phyloP scores from a whole-genome alignment of 176 grass and related monocot species.

The Calamus simplicifolius region DNA sequence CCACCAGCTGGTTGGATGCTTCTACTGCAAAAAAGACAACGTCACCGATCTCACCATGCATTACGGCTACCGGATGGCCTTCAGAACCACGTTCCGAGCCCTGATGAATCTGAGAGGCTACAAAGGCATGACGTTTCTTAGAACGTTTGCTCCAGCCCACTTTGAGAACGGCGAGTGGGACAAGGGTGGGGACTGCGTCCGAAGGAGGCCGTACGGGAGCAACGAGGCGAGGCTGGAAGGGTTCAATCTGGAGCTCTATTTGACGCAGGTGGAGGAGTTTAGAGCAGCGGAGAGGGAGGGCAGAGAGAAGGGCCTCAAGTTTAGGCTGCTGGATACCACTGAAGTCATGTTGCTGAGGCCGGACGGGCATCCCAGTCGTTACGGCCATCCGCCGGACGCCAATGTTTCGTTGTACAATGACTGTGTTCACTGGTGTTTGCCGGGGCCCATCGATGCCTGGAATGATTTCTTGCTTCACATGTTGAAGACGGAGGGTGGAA shows the following conservation, averaged over 20 bases:
- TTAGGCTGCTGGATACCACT: constrained; percentile 31
- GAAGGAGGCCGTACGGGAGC: constrained; percentile 20
- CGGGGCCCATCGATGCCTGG: constrained; percentile 52
- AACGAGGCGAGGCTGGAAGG: constrained; percentile 22
- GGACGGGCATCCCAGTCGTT: constrained; percentile 59
- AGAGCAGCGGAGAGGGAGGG: constrained; percentile 8
- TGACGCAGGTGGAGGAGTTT: constrained; percentile 50
- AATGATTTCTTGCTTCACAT: constrained; percentile 62
- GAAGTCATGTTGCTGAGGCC: constrained; percentile 46
- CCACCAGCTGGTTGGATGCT: constrained; percentile 10
- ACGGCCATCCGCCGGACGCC: constrained; percentile 36
- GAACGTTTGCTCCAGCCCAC: constrained; percentile 12
- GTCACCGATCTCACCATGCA: constrained; percentile 9
- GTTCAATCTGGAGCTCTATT: constrained; percentile 31
- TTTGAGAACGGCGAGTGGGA: constrained; percentile 47
- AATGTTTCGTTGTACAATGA: constrained; percentile 43
- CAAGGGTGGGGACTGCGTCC: constrained; percentile 48
- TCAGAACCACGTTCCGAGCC: constrained; percentile 1
- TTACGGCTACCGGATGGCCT: constrained; percentile 10
- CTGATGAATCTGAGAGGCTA: background rate
- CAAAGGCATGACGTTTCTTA: constrained; percentile 1
- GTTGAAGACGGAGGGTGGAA: constrained; percentile 5
- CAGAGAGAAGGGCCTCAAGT: background rate
- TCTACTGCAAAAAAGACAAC: background rate
- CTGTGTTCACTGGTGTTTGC: constrained; percentile 76